Conservation (phyloP, 176 grass and related monocot species). For the Oryza australiensis region DNA sequence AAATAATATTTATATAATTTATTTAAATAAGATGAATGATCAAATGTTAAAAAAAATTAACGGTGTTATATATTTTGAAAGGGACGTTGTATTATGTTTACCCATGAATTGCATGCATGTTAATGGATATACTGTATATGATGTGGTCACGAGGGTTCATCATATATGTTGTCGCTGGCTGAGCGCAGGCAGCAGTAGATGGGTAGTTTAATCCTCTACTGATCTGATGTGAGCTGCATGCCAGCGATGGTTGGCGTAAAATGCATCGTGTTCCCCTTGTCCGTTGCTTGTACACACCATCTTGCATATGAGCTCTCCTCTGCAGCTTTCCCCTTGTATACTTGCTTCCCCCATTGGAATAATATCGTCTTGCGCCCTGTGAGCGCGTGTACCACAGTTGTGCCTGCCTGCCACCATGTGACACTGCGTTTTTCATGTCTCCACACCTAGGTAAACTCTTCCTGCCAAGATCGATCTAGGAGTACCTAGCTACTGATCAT, state of each 20-base stretch:
- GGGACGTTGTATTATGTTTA: too few relatives aligned
- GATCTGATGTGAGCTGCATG: not conserved
- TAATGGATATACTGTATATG: not conserved
- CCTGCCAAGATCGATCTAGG: not conserved
- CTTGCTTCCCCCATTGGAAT: not conserved
- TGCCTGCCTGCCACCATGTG: slow-evolving; percentile 31
- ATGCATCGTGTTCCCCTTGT: slow-evolving; percentile 31
- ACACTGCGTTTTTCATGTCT: slow-evolving; percentile 11
- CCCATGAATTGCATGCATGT: too few relatives aligned
- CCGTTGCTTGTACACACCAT: not conserved
- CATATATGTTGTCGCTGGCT: not conserved
- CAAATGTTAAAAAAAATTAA: too few relatives aligned
- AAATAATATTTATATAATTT: too few relatives aligned
- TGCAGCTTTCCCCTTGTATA: slow-evolving; percentile 36
- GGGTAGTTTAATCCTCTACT: not conserved
- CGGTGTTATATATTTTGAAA: too few relatives aligned
- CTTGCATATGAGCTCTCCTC: slow-evolving; percentile 13
- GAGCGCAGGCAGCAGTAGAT: not conserved
- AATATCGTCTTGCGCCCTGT: not conserved
- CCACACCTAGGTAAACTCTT: not conserved
- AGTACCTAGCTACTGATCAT: not conserved
- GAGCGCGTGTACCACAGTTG: not conserved
- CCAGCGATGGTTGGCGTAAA: not conserved
- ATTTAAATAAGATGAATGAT: too few relatives aligned
- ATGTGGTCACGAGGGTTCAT: not conserved